These are phyloP conservation scores for Climacium dendroides DNA, from an alignment of 225 moss, liverwort and hornwort genomes.

Conservation along the genomic window DNA sequence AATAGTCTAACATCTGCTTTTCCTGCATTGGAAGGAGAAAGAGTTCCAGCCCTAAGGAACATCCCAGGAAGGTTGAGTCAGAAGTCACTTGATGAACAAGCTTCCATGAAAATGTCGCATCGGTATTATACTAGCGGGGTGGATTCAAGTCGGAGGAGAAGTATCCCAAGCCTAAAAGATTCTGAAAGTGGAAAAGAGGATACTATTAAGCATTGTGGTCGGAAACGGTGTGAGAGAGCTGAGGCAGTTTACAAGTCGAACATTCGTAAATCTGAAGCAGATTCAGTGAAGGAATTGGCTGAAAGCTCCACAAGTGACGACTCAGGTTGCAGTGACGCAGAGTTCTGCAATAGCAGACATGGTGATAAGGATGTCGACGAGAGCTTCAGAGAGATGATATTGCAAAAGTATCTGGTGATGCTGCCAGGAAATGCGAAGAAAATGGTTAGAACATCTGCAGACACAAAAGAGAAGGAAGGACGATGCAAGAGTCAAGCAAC, in stretches of 20 bases:
- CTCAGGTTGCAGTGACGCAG: slow-evolving; percentile 1
- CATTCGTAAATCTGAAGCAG: background rate
- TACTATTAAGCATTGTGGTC: background rate
- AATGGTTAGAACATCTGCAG: background rate
- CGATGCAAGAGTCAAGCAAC: background rate
- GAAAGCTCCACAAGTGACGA: slow-evolving; percentile 2
- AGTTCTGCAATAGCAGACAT: background rate
- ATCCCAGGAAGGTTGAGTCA: background rate
- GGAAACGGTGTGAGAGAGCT: background rate
- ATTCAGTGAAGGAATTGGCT: background rate
- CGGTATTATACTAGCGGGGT: slow-evolving; percentile 8
- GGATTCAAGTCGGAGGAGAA: slow-evolving; percentile 4
- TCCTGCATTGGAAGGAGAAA: background rate
- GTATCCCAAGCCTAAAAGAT: background rate
- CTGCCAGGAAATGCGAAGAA: background rate
- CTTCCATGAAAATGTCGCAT: slow-evolving; percentile 27
- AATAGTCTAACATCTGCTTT: background rate
- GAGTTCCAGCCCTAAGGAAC: background rate
- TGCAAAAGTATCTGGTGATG: slow-evolving; percentile 33
- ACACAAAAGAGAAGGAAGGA: background rate
- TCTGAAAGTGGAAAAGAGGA: slow-evolving; percentile 4
- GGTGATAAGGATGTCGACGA: background rate
- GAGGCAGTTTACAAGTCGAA: background rate
- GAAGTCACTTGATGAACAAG: slow-evolving; percentile 24
- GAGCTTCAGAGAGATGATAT: slow-evolving; percentile 17